These are phyloP conservation scores for Cyclostephanos tholiformis DNA, from an alignment of 108 stramenopile species.

Conservation along the genomic window DNA sequence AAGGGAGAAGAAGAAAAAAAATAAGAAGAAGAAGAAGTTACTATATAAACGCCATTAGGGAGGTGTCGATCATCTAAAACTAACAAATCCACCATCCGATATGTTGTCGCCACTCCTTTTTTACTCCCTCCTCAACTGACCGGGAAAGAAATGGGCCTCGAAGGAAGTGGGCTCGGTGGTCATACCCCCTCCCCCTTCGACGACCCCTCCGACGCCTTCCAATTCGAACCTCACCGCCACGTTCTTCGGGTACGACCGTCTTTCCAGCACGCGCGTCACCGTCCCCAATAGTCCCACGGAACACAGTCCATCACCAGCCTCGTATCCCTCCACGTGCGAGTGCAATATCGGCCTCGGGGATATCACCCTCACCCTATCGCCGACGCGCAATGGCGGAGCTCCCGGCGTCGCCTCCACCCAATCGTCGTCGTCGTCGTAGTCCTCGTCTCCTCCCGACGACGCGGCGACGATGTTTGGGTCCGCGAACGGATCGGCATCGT, in stretches of 20 bases:
- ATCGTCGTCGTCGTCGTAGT: not conserved
- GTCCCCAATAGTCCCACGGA: slow-evolving; percentile 49
- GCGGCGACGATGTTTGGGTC: slow-evolving; percentile 25
- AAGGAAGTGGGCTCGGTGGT: too few species aligned
- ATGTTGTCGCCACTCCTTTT: too few species aligned
- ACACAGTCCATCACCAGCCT: slow-evolving; percentile 27
- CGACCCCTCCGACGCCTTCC: slow-evolving; percentile 14
- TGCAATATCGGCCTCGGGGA: slow-evolving; percentile 39
- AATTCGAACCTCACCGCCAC: slow-evolving; percentile 43
- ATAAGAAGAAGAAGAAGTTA: too few species aligned
- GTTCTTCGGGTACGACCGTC: slow-evolving; percentile 36
- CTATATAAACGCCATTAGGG: too few species aligned
- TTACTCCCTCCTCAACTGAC: too few species aligned
- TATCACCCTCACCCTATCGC: slow-evolving; percentile 34
- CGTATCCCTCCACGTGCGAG: slow-evolving; percentile 35
- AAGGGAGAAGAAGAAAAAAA: too few species aligned
- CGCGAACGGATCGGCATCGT: slow-evolving; percentile 39
- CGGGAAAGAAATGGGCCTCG: too few species aligned
- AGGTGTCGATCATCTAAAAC: too few species aligned
- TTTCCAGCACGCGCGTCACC: slow-evolving; percentile 32
- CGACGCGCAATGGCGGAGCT: not conserved
- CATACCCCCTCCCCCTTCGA: too few species aligned
- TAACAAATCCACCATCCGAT: too few species aligned
- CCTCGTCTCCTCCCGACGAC: slow-evolving; percentile 2
- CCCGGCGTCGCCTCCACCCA: slow-evolving; percentile 7